Percentiles rank a stretch among this genome's conserved stretches.
Evolutionary conservation across 1,284 basidiomycete species (phyloP).

Genomic region (Golubevia sp.): DNA sequence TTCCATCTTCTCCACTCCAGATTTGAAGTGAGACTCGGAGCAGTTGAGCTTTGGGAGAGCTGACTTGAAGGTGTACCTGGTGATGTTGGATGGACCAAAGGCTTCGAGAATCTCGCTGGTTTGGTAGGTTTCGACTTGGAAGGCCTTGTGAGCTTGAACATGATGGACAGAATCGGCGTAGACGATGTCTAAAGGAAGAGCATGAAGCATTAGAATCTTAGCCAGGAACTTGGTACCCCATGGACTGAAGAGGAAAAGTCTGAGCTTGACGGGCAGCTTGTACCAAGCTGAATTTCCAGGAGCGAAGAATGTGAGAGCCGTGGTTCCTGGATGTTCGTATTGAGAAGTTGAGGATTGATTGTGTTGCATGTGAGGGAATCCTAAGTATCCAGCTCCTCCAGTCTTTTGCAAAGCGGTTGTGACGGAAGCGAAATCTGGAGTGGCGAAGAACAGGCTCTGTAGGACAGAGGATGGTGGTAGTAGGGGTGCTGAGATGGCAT

Average conservation of each 20-base stretch:
- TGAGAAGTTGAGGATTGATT: slow-evolving; percentile 68
- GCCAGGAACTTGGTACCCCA: slow-evolving; percentile 68
- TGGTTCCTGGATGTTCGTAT: slow-evolving; percentile 66
- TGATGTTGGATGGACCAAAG: slow-evolving; percentile 21
- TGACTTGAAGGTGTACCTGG: slow-evolving; percentile 30
- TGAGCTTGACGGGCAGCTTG: slow-evolving; percentile 68
- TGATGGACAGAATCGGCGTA: slow-evolving; percentile 67
- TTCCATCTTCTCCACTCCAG: slow-evolving; percentile 16
- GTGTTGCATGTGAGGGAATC: slow-evolving; percentile 2
- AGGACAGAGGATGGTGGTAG: slow-evolving; percentile 71
- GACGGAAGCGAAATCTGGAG: slow-evolving; percentile 68
- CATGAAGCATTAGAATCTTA: slow-evolving; percentile 73
- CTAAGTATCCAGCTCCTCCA: slow-evolving; percentile 19
- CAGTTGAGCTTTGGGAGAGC: slow-evolving; percentile 24
- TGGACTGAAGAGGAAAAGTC: slow-evolving; percentile 72
- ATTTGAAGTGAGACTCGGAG: slow-evolving; percentile 4
- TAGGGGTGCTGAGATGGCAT: slow-evolving; percentile 70
- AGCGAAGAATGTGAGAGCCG: slow-evolving; percentile 70
- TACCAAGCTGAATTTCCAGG: slow-evolving; percentile 72
- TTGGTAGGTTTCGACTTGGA: slow-evolving; percentile 14
- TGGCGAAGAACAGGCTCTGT: slow-evolving; percentile 68
- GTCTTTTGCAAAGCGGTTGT: slow-evolving; percentile 53
- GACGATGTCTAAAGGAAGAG: slow-evolving; percentile 69
- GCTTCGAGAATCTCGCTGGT: neutral
- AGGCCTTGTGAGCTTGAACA: slow-evolving; percentile 15